Base-by-base conservation (phyloP, 2,329 filamentous ascomycete species). In the Fusarium tuaranense region DNA sequence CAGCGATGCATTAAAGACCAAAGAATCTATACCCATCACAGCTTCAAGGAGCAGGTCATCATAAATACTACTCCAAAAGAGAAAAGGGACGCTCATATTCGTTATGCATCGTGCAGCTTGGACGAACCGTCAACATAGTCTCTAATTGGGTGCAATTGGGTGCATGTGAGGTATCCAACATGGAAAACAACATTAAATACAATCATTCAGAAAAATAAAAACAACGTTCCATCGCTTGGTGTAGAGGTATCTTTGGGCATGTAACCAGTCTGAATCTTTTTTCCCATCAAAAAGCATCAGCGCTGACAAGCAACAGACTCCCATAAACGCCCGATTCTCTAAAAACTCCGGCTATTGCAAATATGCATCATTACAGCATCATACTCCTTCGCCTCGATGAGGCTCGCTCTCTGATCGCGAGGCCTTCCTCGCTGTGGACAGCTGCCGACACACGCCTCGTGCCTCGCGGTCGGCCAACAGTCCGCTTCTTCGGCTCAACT, bases 301-400 rank as follows among this genome's bases (percentile, higher is more conserved):
- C 62, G 63, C 68, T 69, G 63, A 74, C 61, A 76, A 63, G 66
- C 66, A 74, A 76, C 64, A 77, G 65, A 76, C 78, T 75, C 73
- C 77, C 65, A 67, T 71, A 79, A 80, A 80, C 79, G 74, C 75
- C 74, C 64, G 65, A 66, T 75, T 65, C 69, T 72, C 65, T 73
- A 74, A 81, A 81, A 70, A 59, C 69, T 71, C 69, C 72, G 57
- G 60, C 64, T 70, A 65, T 73, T 62, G 39, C 63, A 59, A 59
- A 67, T 71, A 61, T 76, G 70, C 68, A 63, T 79, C 74, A 75
- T 88, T 84, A 90, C 81, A 90, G 80, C 88, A 91, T 90, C 87
- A 90, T 91, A 79, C 88, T 91, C 76, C 88, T 84, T 73, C 89
- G 83, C 77, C 89, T 83, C 68, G 85, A 84, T 38, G 78, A 83